A percentile compares a stretch with the other conserved stretches of the same genome.
phyloP scores from a whole-genome alignment of 306 rosid genomes.

The Pyrus pyrifolia region DNA sequence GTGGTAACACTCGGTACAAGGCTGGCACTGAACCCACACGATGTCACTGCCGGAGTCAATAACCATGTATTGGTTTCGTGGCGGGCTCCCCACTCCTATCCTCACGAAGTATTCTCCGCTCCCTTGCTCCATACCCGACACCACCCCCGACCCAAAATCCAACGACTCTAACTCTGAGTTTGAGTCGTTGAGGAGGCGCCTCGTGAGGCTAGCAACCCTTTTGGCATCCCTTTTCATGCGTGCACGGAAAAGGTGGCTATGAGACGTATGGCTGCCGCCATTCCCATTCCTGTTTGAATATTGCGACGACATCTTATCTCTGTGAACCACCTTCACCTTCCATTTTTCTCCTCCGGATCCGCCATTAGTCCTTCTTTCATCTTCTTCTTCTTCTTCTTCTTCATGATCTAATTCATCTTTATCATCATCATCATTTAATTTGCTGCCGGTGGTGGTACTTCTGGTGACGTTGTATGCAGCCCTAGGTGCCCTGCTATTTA shows the following conservation, averaged over 20 bases:
- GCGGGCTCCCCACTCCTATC: slow-evolving; percentile 79
- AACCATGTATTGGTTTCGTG: slow-evolving; percentile 63
- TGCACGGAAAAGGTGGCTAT: slow-evolving; percentile 29
- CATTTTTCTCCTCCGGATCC: slow-evolving; percentile 11
- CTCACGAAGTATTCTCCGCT: slow-evolving; percentile 81
- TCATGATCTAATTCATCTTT: not conserved
- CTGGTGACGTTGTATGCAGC: not conserved
- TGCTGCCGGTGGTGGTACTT: not conserved
- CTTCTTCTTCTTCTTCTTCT: not conserved
- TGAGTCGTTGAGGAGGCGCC: slow-evolving; percentile 16
- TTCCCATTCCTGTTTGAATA: not conserved
- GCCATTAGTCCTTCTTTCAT: not conserved
- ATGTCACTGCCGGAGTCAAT: slow-evolving; percentile 86
- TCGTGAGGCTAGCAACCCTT: slow-evolving; percentile 48
- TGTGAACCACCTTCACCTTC: slow-evolving; percentile 57
- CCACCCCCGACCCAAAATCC: slow-evolving; percentile 60
- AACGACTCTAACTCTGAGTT: not conserved
- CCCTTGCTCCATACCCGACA: slow-evolving; percentile 76
- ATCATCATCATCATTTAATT: not conserved
- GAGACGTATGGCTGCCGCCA: not conserved
- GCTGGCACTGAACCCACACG: slow-evolving; percentile 87
- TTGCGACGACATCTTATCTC: slow-evolving; percentile 42
- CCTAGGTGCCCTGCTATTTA: not conserved
- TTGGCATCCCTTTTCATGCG: slow-evolving; percentile 53
- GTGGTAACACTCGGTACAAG: slow-evolving; percentile 66